Evolutionary conservation across 2,329 filamentous ascomycete genomes (phyloP), one percentile per base, ranked within the genome.

Genomic region (Sarocladium kiliense): DNA sequence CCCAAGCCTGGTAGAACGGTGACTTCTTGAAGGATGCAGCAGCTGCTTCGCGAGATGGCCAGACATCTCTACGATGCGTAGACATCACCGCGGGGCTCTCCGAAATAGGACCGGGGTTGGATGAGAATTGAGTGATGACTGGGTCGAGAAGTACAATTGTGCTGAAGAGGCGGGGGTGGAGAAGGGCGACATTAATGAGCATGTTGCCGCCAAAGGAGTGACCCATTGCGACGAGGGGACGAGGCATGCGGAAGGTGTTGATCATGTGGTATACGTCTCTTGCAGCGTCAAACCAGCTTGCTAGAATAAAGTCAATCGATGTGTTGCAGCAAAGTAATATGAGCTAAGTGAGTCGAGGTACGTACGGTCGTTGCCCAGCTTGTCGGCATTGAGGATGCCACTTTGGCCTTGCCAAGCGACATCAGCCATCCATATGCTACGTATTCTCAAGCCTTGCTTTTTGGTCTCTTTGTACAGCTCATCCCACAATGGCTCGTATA

Each of bases 401-500:
- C 89, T 95, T 63, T 83, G 77, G 34, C 92, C 92, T 74, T 97
- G 89, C 66, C 91, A 86, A 27, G 89, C 85, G n/a, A 88, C 83
- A 72, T 97, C 93, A 58, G 90, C 86, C 63, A 96, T 94, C 88
- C 89, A 96, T 62, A 97, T 92, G 58, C 82, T 78, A 56, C 90
- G 82, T 63, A 97, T 89, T 2, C 79, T 77, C 62, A 95, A 82
- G 18, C 84, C 85, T 55, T 78, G 74, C 14, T 71, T 66, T 60
- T 80, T 78, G 5, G 85, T 74, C 18, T 77, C 74, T 18, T 77
- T 71, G 61, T 88, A 76, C 1, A 97, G 75, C 53, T 96, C 90
- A 57, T 93, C 89, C 88, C 91, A 97, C 0, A 97, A 75, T 0
- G 93, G 89, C 64, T 97, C 92, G 66, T 97, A 97, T 2, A 97